These are phyloP conservation scores for Boeremia lycopersici DNA, from an alignment of 2,329 filamentous ascomycete species.

Conservation along the genomic window DNA sequence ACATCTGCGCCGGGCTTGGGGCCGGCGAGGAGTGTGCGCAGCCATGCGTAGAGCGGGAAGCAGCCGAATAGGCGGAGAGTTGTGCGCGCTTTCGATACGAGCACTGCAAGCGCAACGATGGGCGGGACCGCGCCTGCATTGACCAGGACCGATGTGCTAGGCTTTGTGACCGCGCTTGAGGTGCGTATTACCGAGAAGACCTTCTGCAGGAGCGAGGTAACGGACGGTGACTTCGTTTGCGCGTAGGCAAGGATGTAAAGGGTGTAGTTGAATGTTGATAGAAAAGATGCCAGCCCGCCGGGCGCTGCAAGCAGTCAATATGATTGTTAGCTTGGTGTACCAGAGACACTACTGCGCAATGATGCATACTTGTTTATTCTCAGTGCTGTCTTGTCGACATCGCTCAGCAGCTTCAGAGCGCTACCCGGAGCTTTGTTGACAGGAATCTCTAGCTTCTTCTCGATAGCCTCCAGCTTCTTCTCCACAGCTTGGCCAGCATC, in stretches of 20 bases:
- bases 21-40: constrained; percentile 49
- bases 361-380: constrained; percentile 52
- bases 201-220: constrained; percentile 34
- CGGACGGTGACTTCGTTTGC: constrained; percentile 46
- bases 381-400: constrained; percentile 49
- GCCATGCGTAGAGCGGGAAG: constrained; percentile 54
- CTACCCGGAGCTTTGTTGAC: constrained; percentile 27
- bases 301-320: constrained; percentile 52
- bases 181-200: constrained; percentile 44
- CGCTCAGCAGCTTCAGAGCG: constrained; percentile 38
- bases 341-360: neutral
- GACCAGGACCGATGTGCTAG: constrained; percentile 32
- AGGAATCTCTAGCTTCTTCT: constrained; percentile 18
- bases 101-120: constrained; percentile 43
- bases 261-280: constrained; percentile 55
- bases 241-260: constrained; percentile 54
- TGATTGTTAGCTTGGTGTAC: constrained; percentile 12
- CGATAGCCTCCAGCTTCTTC: constrained; percentile 16
- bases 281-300: constrained; percentile 52
- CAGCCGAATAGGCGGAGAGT: constrained; percentile 53
- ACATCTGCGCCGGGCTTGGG: constrained; percentile 50
- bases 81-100: constrained; percentile 51
- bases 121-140: constrained; percentile 37
- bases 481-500: constrained; percentile 13
- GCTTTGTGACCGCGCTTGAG: constrained; percentile 32